phyloP scores from a whole-genome alignment of 2,329 filamentous ascomycete species.

The Sordariomycetes sp. region DNA sequence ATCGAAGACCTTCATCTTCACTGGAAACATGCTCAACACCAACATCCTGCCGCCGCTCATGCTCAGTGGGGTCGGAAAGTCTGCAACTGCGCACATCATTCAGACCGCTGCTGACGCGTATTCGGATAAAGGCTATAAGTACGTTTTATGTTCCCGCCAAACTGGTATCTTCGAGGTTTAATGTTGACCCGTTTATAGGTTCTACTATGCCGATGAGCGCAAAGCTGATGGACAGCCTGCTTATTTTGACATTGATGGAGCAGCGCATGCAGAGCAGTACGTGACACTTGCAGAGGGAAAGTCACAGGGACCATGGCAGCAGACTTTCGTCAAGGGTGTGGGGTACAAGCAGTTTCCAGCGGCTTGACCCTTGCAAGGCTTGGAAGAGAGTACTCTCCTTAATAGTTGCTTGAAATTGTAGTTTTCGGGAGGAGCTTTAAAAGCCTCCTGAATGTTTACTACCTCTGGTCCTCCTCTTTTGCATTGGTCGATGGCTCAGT shows the following conservation, averaged over 20 bases:
- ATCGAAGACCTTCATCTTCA: conserved; percentile 30
- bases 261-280: conserved; percentile 28
- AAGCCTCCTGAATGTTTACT: no score
- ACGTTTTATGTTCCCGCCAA: conserved; percentile 6
- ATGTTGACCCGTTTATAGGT: conserved; percentile 20
- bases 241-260: conserved; percentile 22
- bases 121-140: conserved; percentile 21
- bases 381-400: neutral
- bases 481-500: no score
- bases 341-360: conserved; percentile 26
- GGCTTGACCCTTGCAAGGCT: neutral
- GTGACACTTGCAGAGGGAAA: conserved; percentile 24
- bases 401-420: neutral
- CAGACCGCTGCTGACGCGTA: conserved; percentile 19
- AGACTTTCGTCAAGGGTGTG: conserved; percentile 29
- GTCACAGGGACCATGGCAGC: conserved; percentile 31
- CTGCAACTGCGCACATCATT: conserved; percentile 20
- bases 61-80: conserved; percentile 25
- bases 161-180: neutral
- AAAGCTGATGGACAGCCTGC: conserved; percentile 23
- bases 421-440: no score
- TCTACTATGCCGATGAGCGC: conserved; percentile 40
- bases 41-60: conserved; percentile 17
- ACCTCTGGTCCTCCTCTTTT: no score
- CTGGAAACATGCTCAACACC: conserved; percentile 27